Base-by-base conservation (phyloP, 2,329 filamentous ascomycete species). In the Hortaea sp. region DNA sequence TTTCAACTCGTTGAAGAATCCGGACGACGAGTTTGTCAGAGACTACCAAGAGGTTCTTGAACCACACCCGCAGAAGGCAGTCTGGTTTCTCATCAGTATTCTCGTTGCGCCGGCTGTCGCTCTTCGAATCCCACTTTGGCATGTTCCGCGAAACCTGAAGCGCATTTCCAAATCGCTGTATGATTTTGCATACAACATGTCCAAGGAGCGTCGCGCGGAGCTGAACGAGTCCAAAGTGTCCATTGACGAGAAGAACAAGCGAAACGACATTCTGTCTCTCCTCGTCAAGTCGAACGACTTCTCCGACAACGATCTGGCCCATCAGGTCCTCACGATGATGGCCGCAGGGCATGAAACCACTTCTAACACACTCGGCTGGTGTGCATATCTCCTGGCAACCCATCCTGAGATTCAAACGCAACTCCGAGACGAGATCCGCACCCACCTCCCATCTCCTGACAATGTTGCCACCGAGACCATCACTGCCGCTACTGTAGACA, bases 351-450 rank as follows among this genome's bases (percentile, higher is more conserved):
- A 90, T 63, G 85, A 90, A 66, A 90, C 86, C 1, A 89, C 85
- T 0, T 79, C 86, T 1, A 76, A 81, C 1, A 75, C 85, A 12
- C 72, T 92, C 60, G 84, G 81, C n/a, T 90, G 85, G 84, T 77
- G 82, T 3, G 66, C 81, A 6, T 85, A 88, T 60, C 69, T 82
- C 39, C 75, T 92, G n/a, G 78, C 78, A 55, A 72, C 73, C 13
- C 66, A 87, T 55, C 81, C 78, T 0, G 72, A 79, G 0, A 69
- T 85, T 2, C 85, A 92, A 66, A 65, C 65, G 20, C 74, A 74
- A 2, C 76, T 94, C 3, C 81, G 86, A 20, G 66, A 72, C 7
- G 87, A 92, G 63, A 67, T 94, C 40, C 78, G 78, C 49, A 62
- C 71, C 13, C 68, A 72, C 12, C 72, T 89, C 7, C 80, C 82